Base-by-base conservation (phyloP, 345 rosid species). In the Iberis pinnata region DNA sequence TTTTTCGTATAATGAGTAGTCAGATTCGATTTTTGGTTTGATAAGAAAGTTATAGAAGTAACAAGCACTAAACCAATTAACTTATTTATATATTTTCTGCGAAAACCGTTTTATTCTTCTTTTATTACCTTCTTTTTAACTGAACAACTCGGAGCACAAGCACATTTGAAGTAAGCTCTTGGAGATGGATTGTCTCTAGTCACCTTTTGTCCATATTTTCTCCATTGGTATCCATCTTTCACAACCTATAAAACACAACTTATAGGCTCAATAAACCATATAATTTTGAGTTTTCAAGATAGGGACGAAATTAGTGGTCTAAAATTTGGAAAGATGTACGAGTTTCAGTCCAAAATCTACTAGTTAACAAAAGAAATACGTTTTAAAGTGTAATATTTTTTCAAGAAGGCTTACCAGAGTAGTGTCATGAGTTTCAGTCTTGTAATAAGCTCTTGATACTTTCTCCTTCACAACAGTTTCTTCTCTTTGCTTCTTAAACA, bases 141-240 rank as follows among this genome's bases (percentile, higher is more conserved):
- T 17, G 94, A 94, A 75, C 98, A 92, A 63, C 70, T 77, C 7
- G 98, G 98, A 56, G 98, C 97, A 62, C 78, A 85, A 60, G 97
- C 88, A 75, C 98, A 92, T 60, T 80, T 88, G 83, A 83, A 92
- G 78, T 92, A 92, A 64, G 97, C 98, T 78, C 97, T 77, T 12
- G 98, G 98, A 56, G 77, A 92, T 44, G 98, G 98, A 55, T 92
- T 92, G 57, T 92, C 90, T 77, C 98, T 88, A 10, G 98, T 92
- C n/a, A 92, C 97, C 53, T 92, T 92, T 49, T 92, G 98, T 24
- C 98, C 98, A 61, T 92, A 92, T 59, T 92, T 92, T 69, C 97
- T 92, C 98, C 98, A 92, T 57, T 88, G 98, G 73, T 83, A 92
- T 37, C 98, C 98, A 80, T 92, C 98, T 60, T 80, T 92, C 57